These are phyloP conservation scores for Cystofilobasidium bisporidii DNA, from an alignment of 768 basidiomycete genomes.

Conservation along the genomic window DNA sequence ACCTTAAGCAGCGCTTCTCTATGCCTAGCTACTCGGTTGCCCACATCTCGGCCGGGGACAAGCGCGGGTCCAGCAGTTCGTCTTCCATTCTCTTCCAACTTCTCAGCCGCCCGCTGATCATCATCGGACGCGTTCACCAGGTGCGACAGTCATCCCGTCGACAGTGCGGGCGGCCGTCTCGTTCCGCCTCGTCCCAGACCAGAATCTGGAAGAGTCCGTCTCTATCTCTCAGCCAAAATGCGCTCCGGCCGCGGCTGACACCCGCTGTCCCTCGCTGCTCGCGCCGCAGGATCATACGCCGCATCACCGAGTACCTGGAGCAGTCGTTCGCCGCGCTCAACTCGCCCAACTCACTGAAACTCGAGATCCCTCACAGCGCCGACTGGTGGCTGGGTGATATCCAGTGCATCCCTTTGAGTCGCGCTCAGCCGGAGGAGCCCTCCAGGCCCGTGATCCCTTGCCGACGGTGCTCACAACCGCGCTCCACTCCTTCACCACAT, in stretches of 20 bases:
- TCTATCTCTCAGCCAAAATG: too few species aligned
- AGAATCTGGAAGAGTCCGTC: conserved; percentile 50
- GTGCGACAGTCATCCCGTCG: conserved; percentile 72
- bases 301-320: conserved; percentile 53
- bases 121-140: conserved; percentile 2
- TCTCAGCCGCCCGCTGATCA: conserved; percentile 47
- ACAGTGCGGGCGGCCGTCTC: conserved; percentile 76
- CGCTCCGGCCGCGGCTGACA: too few species aligned
- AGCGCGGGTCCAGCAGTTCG: not conserved
- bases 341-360: conserved; percentile 68
- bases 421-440: too few species aligned
- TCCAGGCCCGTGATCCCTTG: too few species aligned
- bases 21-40: conserved; percentile 85
- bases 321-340: conserved; percentile 51
- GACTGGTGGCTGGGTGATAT: conserved; percentile 95
- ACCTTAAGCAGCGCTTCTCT: conserved; percentile 71
- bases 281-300: conserved; percentile 47
- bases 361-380: conserved; percentile 69
- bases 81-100: not conserved
- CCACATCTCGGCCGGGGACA: conserved; percentile 50
- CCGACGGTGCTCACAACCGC: too few species aligned
- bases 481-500: too few species aligned
- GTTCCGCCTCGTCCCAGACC: conserved; percentile 88
- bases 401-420: not conserved
- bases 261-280: not conserved